Base-by-base conservation (phyloP, 306 rosid species). In the Sindora glabra region DNA sequence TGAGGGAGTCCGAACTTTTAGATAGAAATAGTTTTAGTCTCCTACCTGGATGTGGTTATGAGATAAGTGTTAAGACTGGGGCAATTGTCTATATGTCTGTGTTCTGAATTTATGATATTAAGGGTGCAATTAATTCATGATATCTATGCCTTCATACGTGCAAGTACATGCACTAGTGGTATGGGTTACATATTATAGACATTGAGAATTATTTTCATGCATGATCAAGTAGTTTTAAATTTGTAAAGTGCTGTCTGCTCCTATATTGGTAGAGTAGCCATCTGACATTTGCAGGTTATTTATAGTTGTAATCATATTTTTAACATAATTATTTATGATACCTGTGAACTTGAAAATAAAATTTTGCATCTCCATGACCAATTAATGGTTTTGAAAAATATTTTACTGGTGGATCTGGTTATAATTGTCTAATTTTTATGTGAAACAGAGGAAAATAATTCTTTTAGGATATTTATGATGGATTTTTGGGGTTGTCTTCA, bases 11-110 rank as follows among this genome's bases (percentile, higher is more conserved):
- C 51, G 47, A 51, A 61, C n/a, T 30, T 73, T 12, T 48, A 19
- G 53, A 60, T 63, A 42, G 46, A 72, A 54, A 45, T 47, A 48
- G 70, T 38, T 56, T 39, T 55, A 18, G 42, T 11, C 38, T 39
- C 40, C 25, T 40, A 46, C 32, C 15, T 27, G 45, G 33, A 24
- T 67, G 70, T 38, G 42, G 47, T 61, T 17, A 10, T 49, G 13
- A 42, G 27, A 44, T 19, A 33, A 19, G 14, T 17, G 41, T 41
- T 45, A 62, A 48, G 33, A 48, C 42, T 45, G 22, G 32, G 25
- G 44, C 6, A n/a, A 18, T 6, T 42, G 54, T 22, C 45, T 24
- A 14, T 34, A 30, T 15, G 17, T 69, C 8, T 29, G 34, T 4
- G 34, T 9, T 29, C 8, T 29, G 2, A 29, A 29, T 4, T 29